Conservation (phyloP, 495 filamentous ascomycete species). For the Aspergillus indologenus region DNA sequence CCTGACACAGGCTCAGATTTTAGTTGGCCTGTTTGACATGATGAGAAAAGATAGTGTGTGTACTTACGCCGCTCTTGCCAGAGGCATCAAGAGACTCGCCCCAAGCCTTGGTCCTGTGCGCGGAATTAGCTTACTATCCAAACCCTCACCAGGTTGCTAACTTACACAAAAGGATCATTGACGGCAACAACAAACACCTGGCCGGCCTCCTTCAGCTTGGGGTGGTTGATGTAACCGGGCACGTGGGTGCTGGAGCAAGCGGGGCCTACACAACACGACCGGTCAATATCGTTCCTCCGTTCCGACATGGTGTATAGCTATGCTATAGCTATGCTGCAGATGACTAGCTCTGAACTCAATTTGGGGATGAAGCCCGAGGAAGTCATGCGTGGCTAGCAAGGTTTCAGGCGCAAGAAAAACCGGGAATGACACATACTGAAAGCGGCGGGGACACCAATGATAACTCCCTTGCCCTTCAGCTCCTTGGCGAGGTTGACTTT, state of each 20-base stretch:
- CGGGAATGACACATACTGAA: slow-evolving; percentile 57
- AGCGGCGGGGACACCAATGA: slow-evolving; percentile 88
- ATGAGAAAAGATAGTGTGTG: background rate
- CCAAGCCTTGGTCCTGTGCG: slow-evolving; percentile 80
- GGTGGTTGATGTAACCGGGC: slow-evolving; percentile 76
- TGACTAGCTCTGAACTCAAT: background rate
- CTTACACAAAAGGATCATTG: slow-evolving; percentile 95
- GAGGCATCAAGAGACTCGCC: slow-evolving; percentile 66
- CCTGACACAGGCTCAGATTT: slow-evolving; percentile 34
- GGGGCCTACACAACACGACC: slow-evolving; percentile 45
- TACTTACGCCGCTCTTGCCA: slow-evolving; percentile 68
- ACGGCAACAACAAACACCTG: slow-evolving; percentile 83
- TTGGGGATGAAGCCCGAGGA: background rate
- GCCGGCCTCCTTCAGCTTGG: slow-evolving; percentile 69
- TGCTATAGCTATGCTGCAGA: no score
- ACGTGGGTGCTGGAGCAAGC: slow-evolving; percentile 77
- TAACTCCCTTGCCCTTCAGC: slow-evolving; percentile 67
- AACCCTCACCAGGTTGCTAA: no score
- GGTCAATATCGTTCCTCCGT: background rate
- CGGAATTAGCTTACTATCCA: background rate
- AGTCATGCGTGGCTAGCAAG: background rate
- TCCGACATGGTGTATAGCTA: no score
- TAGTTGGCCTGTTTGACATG: background rate
- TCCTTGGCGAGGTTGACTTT: slow-evolving; percentile 81
- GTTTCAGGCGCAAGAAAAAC: background rate